phyloP scores from a whole-genome alignment of 2,329 filamentous ascomycete species.

The Aspergillus jensenii region DNA sequence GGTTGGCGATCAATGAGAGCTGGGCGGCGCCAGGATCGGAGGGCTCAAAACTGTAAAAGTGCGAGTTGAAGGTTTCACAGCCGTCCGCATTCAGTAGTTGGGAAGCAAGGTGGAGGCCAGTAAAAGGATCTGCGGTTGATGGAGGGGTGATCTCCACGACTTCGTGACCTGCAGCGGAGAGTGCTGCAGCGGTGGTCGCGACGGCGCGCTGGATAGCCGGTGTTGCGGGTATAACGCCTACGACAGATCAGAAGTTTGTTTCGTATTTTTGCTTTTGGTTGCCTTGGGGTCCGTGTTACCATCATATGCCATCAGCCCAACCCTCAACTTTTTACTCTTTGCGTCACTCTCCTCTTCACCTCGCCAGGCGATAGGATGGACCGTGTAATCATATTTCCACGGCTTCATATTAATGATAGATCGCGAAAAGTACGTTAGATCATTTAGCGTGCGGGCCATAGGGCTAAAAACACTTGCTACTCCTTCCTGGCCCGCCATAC shows the following conservation, averaged over 20 bases:
- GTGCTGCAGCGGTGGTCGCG: slow-evolving; percentile 66
- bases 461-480: slow-evolving; percentile 86
- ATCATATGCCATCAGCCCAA: slow-evolving; percentile 78
- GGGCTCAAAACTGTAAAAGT: slow-evolving; percentile 74
- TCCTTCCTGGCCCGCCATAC: slow-evolving; percentile 90
- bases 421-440: slow-evolving; percentile 80
- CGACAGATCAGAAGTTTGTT: neutral
- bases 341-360: slow-evolving; percentile 60
- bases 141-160: slow-evolving; percentile 67
- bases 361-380: slow-evolving; percentile 83
- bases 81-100: slow-evolving; percentile 84
- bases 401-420: slow-evolving; percentile 77
- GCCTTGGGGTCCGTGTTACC: slow-evolving; percentile 36
- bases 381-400: slow-evolving; percentile 84
- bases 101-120: slow-evolving; percentile 73
- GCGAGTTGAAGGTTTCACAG: slow-evolving; percentile 73
- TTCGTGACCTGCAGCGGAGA: slow-evolving; percentile 72
- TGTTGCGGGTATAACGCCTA: slow-evolving; percentile 76
- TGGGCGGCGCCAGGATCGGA: slow-evolving; percentile 76
- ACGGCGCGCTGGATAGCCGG: slow-evolving; percentile 80
- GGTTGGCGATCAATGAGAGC: slow-evolving; percentile 70
- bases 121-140: slow-evolving; percentile 71
- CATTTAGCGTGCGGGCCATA: slow-evolving; percentile 82
- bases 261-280: neutral
- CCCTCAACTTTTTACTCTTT: slow-evolving; percentile 62